These are phyloP conservation scores for Sanguinoderma infundibulare DNA, from an alignment of 1,284 basidiomycete genomes.

Conservation along the genomic window DNA sequence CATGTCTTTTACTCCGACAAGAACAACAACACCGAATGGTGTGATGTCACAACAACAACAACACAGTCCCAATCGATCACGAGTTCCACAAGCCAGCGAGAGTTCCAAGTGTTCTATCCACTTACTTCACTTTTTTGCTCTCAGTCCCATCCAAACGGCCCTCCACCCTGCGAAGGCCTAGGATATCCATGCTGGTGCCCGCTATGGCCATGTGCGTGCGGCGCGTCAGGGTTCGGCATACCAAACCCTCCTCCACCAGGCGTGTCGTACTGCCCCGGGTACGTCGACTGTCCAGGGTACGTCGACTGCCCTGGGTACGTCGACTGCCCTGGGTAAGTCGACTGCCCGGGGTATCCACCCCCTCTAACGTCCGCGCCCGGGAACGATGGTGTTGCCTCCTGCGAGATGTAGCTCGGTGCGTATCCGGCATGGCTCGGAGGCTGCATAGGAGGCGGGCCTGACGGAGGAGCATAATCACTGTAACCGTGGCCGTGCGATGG, in stretches of 20 bases:
- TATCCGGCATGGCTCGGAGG: constrained; percentile 11
- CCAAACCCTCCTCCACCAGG: constrained; percentile 12
- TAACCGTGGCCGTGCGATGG: background rate
- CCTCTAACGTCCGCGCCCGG: constrained; percentile 14
- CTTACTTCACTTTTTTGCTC: background rate
- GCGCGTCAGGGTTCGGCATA: constrained; percentile 22
- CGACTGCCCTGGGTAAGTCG: constrained; percentile 18
- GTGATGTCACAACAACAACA: too few species aligned
- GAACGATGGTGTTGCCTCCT: too few species aligned
- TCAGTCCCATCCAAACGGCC: constrained; percentile 29
- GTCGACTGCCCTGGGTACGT: constrained; percentile 18
- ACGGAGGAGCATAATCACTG: constrained; percentile 9
- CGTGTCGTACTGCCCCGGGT: constrained; percentile 10
- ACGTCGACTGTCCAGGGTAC: background rate
- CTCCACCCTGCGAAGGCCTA: constrained; percentile 12
- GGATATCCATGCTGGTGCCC: constrained; percentile 8
- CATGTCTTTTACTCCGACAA: too few species aligned
- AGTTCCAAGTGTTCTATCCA: too few species aligned
- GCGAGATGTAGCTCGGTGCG: constrained; percentile 24
- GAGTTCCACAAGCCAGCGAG: too few species aligned
- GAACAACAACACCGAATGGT: too few species aligned
- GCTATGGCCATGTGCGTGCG: constrained; percentile 8
- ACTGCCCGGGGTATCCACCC: background rate
- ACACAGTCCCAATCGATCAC: too few species aligned
- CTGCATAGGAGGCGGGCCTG: constrained; percentile 3